phyloP scores from a whole-genome alignment of 73 alveolate species.

The Paramecium sonneborni region DNA sequence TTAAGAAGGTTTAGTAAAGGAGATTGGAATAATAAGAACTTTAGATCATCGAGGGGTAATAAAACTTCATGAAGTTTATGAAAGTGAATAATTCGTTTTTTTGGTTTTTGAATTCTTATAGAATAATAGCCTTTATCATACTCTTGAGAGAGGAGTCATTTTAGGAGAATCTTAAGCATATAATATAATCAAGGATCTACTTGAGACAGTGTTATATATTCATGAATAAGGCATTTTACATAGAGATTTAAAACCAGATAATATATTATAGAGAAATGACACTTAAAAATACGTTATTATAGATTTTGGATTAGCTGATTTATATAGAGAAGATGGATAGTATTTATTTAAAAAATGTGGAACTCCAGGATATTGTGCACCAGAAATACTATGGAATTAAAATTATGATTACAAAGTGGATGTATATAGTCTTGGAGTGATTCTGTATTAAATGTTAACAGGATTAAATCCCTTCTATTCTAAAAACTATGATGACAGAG shows the following conservation, averaged over 20 bases:
- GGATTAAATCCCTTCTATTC: constrained; percentile 64
- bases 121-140: not conserved
- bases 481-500: not conserved
- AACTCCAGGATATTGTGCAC: constrained; percentile 63
- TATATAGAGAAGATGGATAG: constrained; percentile 8
- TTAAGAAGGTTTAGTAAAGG: not conserved
- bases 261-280: constrained; percentile 14
- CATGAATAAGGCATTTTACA: constrained; percentile 59
- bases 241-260: constrained; percentile 65
- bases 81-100: constrained; percentile 37
- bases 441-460: constrained; percentile 59
- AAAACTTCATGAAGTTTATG: constrained; percentile 54
- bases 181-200: not conserved
- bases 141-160: not conserved
- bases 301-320: constrained; percentile 49
- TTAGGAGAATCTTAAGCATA: not conserved
- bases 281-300: not conserved
- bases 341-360: constrained; percentile 33
- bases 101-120: constrained; percentile 53
- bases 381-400: constrained; percentile 36
- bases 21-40: constrained; percentile 35
- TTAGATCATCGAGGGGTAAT: constrained; percentile 51
- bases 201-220: constrained; percentile 45
- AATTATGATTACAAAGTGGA: constrained; percentile 63
- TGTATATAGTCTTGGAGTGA: constrained; percentile 66